Evolutionary conservation across 305 asterid species (phyloP), one percentile per base, ranked within the genome.

Genomic region (Nicotiana rustica): DNA sequence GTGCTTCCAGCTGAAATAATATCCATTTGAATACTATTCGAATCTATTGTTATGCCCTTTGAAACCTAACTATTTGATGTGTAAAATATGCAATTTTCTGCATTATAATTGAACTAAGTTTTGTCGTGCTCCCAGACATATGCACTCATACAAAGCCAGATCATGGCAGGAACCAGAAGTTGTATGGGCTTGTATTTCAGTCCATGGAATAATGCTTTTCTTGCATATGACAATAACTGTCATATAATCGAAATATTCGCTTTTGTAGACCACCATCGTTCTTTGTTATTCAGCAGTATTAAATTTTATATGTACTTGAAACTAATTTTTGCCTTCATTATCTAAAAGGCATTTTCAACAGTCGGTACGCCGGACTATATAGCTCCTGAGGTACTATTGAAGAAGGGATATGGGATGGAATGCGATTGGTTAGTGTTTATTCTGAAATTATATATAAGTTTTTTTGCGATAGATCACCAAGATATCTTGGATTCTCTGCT

Each of bases 341-440:
- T 86, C 55, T 36, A 77, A 86, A 71, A 96, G 99, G 99, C 99
- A 75, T 96, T 93, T 92, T 96, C 98, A 57, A 96, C 98, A 55
- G 98, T 96, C 66, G 97, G 99, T 62, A 94, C 99, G 3, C 99
- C 98, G 5, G 99, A 96, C 88, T 95, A 95, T 86, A 95, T 95
- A 85, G 98, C 98, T 82, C 98, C 98, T 15, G 98, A 95, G 87
- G 97, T 95, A 65, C 90, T 95, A 75, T 71, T 94, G 91, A 95
- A 94, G 92, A 94, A 91, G 86, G 98, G 99, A 86, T 95, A 94
- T 83, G 97, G 97, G 84, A 89, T 96, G 91, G 99, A 96, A 86
- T 96, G 99, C 87, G 99, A 96, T 85, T 96, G 99, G 98, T 96
- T 81, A 85, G 96, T 91, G 81, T 41, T 66, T 55, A 64, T 65